Evolutionary conservation across 768 basidiomycete species (phyloP), one percentile per base, ranked within the genome.

Genomic region (Lentinula boryana): DNA sequence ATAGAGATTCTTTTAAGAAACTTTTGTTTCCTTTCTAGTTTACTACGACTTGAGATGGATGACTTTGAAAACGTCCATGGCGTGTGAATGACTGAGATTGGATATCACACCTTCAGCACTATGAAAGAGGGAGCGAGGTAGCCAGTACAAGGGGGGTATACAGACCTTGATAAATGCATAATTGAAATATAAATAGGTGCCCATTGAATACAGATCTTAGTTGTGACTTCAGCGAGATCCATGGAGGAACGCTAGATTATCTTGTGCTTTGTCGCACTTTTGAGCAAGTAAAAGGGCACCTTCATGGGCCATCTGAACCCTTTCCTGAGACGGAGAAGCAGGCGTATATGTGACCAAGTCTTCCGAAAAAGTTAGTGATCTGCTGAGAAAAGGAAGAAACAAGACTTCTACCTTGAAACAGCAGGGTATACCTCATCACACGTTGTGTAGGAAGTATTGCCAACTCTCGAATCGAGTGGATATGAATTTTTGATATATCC

Each of bases 381-480:
- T 4, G 21, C n/a, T 40, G 23, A 23, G 43, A 27, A 13, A 16
- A 43, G 8, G 12, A 16, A 44, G 35, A 48, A 21, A 31, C 38
- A n/a, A 38, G 57, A 2, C 15, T 23, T 75, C 59, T 61, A 84
- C 86, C 86, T 76, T 75, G 80, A 63, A 82, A 87, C 46, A 86
- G 72, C 41, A 87, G 67, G 2, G 82, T 83, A 68, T 87, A 87
- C 62, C 86, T 76, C 71, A 81, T 81, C n/a, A 86, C 77, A 18
- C 87, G 75, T 67, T 88, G 85, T 13, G 80, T 79, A 16, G 86
- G 86, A 64, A 83, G 73, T 57, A 88, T 86, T 2, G 85, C 84
- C 32, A 88, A 68, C 60, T 88, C 87, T 56, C 84, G 50, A 23
- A 85, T 75, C 33, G 63, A 71, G 8, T 51, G 31, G 5, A 3